A percentile compares a stretch with the other conserved stretches of the same genome.
Evolutionary conservation across 2,329 filamentous ascomycete genomes (phyloP).

Genomic region (Pseudogymnoascus sp.): DNA sequence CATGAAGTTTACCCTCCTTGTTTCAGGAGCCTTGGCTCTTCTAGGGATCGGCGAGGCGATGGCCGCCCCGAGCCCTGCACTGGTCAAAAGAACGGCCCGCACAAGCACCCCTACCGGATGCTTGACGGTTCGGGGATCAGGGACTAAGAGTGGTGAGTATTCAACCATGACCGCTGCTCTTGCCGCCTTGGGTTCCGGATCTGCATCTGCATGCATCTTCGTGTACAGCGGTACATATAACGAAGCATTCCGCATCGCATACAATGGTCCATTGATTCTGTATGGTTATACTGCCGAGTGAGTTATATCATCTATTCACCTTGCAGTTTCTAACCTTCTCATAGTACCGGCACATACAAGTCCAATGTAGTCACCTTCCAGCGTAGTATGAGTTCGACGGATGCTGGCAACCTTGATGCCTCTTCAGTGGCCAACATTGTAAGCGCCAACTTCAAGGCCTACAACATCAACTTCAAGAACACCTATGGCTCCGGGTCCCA

Average conservation of each 20-base stretch:
- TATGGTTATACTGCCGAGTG: slow-evolving; percentile 44
- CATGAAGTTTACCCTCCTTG: slow-evolving; percentile 3
- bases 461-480: slow-evolving; percentile 50
- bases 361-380: slow-evolving; percentile 16
- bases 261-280: slow-evolving; percentile 12
- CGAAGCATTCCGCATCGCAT: slow-evolving; percentile 40
- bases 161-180: slow-evolving; percentile 12
- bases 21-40: neutral
- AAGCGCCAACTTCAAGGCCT: slow-evolving; percentile 41
- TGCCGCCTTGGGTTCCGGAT: slow-evolving; percentile 14
- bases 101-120: slow-evolving; percentile 12
- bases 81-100: slow-evolving; percentile 11
- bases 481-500: slow-evolving; percentile 40
- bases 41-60: neutral
- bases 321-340: neutral
- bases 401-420: slow-evolving; percentile 24
- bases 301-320: slow-evolving; percentile 9
- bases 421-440: slow-evolving; percentile 43
- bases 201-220: slow-evolving; percentile 39
- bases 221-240: slow-evolving; percentile 47
- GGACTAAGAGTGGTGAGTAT: slow-evolving; percentile 13
- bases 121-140: slow-evolving; percentile 12
- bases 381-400: slow-evolving; percentile 9
- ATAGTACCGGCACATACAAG: slow-evolving; percentile 14
- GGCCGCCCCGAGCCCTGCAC: neutral